A percentile compares a stretch with the other conserved stretches of the same genome.
Conservation (phyloP, 1,284 basidiomycete species). For the Sporisorium iseilematis-ciliati region DNA sequence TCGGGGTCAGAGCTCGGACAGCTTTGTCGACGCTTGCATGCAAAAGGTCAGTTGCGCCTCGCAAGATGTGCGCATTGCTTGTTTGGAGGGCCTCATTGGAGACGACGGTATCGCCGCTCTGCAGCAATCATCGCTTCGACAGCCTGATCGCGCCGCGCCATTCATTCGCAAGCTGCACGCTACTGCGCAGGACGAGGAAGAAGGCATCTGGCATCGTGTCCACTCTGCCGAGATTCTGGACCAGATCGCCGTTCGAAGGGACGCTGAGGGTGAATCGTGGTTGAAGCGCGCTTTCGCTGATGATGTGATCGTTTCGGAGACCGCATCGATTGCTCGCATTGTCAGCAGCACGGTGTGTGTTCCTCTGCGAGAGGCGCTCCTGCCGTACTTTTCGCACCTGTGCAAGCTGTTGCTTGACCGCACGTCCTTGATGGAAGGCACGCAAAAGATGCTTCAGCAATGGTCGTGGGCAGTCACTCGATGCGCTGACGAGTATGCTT, state of each 20-base stretch:
- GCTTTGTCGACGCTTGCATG: constrained; percentile 29
- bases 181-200: constrained; percentile 10
- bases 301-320: constrained; percentile 11
- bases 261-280: constrained; percentile 15
- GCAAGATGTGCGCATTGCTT: constrained; percentile 29
- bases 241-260: constrained; percentile 15
- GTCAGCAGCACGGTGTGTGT: constrained; percentile 35
- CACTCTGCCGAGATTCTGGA: constrained; percentile 37
- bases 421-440: background rate
- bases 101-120: constrained; percentile 32
- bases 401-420: constrained; percentile 28
- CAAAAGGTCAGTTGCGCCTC: constrained; percentile 11
- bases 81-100: constrained; percentile 40
- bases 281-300: constrained; percentile 11
- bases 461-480: constrained; percentile 28
- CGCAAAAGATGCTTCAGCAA: constrained; percentile 20
- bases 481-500: constrained; percentile 47
- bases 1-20: background rate
- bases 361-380: constrained; percentile 53
- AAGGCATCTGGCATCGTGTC: constrained; percentile 51
- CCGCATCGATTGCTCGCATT: constrained; percentile 15
- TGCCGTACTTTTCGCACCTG: constrained; percentile 49
- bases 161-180: constrained; percentile 36
- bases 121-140: constrained; percentile 16
- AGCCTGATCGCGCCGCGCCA: constrained; percentile 5